Evolutionary conservation across 1,139 yeast genomes (phyloP), one percentile per base, ranked within the genome.

Genomic region (Debaryomyces coudertii): DNA sequence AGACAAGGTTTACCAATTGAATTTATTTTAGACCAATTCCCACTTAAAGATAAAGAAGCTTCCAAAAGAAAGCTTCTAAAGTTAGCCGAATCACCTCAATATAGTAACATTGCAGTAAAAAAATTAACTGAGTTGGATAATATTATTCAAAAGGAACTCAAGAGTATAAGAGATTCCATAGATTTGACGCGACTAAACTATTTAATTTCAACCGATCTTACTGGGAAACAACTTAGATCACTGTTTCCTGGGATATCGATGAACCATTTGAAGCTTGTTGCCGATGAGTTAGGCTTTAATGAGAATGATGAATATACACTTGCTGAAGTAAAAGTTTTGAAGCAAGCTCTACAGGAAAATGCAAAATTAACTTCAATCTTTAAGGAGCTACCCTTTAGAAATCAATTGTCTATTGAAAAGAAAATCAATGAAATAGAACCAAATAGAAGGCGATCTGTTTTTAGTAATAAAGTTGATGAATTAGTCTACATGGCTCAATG

Each of bases 401-500:
- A 36, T 29, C 40, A 25, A 36, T 24, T 39, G 7, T 45, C 29
- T 36, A 50, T 71, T 25, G 55, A 54, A 15, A 49, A 44, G 1
- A 57, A 59, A 43, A 52, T 58, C 30, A 57, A 58, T 24, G 60
- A 60, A 15, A 48, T 62, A 29, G 55, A 57, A 27, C 47, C 44
- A 6, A 30, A 24, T 27, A 9, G 31, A 35, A 54, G 76, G 47
- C 61, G 58, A 47, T 57, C 58, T 2, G 56, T 52, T 12, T 72
- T 71, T 51, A 62, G 60, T 40, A 63, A 58, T 42, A 43, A 49
- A 2, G 54, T 60, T n/a, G 77, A 71, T 36, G 56, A 66, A 38
- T 62, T 73, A 39, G 48, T 66, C 6, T 73, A 72, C 48, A 72
- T 69, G 49, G 73, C 76, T 1, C 60, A 65, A 45, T 71, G 77